Conservation (phyloP, 2,329 filamentous ascomycete genomes). For the Aspergillus aculeatinus region DNA sequence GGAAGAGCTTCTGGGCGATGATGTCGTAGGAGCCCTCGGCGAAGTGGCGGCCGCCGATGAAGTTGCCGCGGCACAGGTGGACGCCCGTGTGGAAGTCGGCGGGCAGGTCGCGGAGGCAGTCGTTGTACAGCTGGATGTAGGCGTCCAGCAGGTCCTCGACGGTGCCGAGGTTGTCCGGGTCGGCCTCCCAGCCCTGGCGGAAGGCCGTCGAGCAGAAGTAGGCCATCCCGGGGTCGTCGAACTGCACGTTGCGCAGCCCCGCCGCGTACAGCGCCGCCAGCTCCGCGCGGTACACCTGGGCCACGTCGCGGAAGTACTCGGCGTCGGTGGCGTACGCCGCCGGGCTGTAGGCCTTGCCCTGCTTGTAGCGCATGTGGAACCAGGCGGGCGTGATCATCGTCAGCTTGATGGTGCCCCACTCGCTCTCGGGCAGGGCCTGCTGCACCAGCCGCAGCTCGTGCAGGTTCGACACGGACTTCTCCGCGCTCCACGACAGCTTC, state of each 20-base stretch:
- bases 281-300: conserved; percentile 2
- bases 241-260: conserved; percentile 3
- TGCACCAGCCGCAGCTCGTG: conserved; percentile 3
- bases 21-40: conserved; percentile 2
- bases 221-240: conserved; percentile 2
- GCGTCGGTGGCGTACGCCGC: conserved; percentile 1
- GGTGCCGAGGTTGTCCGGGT: background rate
- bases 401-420: conserved; percentile 1
- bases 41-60: conserved; percentile 3
- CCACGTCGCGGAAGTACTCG: conserved; percentile 2
- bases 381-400: conserved; percentile 6
- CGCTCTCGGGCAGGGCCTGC: conserved; percentile 2
- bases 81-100: conserved; percentile 4
- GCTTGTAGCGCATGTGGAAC: conserved; percentile 7
- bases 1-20: conserved; percentile 3
- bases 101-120: background rate
- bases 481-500: conserved; percentile 23
- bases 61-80: conserved; percentile 3
- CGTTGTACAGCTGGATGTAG: conserved; percentile 6
- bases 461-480: conserved; percentile 19
- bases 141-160: conserved; percentile 1
- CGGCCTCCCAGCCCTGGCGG: background rate
- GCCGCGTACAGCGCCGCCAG: background rate
- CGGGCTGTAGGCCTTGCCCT: conserved; percentile 1
- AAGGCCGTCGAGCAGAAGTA: conserved; percentile 4